Evolutionary conservation across 1,284 basidiomycete species (phyloP).

Genomic region (Sporisorium scitamineum): DNA sequence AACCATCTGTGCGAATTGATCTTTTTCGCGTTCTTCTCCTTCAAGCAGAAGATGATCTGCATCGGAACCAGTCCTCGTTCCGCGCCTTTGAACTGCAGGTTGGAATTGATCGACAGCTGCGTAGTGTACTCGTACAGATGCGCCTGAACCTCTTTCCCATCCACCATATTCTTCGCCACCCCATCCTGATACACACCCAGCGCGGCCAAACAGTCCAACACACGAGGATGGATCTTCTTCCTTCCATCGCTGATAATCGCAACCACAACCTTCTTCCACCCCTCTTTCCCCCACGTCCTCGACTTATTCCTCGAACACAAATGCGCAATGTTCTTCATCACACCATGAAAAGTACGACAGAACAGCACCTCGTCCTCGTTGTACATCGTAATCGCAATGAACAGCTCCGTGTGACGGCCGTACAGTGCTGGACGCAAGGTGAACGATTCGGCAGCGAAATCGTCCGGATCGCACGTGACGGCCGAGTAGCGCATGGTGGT

Average conservation of each 20-base stretch:
- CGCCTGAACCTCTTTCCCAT: conserved; percentile 87
- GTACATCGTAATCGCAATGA: conserved; percentile 83
- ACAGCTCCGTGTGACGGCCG: conserved; percentile 86
- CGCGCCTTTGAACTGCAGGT: conserved; percentile 91
- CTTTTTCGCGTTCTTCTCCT: conserved; percentile 70
- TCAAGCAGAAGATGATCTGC: conserved; percentile 68
- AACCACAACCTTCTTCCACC: conserved; percentile 85
- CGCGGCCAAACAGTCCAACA: conserved; percentile 81
- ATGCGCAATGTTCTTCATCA: conserved; percentile 76
- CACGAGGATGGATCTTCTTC: conserved; percentile 89
- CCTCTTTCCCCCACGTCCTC: conserved; percentile 93
- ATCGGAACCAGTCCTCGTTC: conserved; percentile 79
- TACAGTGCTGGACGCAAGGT: conserved; percentile 85
- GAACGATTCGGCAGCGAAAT: conserved; percentile 85
- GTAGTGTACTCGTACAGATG: conserved; percentile 97
- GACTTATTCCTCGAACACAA: conserved; percentile 93
- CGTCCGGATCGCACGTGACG: conserved; percentile 76
- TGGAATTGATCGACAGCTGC: conserved; percentile 86
- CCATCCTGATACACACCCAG: conserved; percentile 75
- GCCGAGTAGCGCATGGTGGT: conserved; percentile 75
- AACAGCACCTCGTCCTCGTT: conserved; percentile 95
- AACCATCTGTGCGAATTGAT: conserved; percentile 83
- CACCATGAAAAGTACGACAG: conserved; percentile 92
- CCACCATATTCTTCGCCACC: conserved; percentile 90
- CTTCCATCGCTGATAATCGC: conserved; percentile 92